Evolutionary conservation across 2,329 filamentous ascomycete species (phyloP).

Genomic region (Xylaria digitata): DNA sequence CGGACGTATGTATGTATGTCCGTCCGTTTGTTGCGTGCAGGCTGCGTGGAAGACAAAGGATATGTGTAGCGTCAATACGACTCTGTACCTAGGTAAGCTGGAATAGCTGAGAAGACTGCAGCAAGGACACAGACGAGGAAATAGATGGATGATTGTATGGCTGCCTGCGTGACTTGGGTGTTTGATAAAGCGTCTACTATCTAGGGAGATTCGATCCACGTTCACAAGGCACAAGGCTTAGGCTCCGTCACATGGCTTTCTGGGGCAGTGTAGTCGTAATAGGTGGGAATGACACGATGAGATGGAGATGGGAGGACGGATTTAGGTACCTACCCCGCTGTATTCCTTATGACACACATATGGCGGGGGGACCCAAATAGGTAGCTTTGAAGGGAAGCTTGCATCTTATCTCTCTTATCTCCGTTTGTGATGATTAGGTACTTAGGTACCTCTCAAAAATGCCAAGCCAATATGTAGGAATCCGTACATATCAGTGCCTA

Average conservation of each 20-base stretch:
- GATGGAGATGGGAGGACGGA: constrained; percentile 1
- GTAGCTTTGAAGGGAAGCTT: too few relatives aligned
- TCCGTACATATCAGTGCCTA: too few relatives aligned
- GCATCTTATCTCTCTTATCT: too few relatives aligned
- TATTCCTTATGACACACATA: constrained; percentile 8
- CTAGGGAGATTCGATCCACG: constrained; percentile 31
- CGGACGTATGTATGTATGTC: constrained; percentile 19
- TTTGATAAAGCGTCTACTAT: constrained; percentile 12
- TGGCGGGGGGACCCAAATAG: too few relatives aligned
- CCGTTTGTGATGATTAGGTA: too few relatives aligned
- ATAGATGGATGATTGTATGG: constrained; percentile 12
- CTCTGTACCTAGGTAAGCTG: too few relatives aligned
- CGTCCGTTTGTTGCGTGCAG: constrained; percentile 16
- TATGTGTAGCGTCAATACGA: constrained; percentile 3
- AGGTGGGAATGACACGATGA: constrained; percentile 22
- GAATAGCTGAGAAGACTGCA: not conserved
- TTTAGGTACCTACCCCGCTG: too few relatives aligned
- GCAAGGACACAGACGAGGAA: not conserved
- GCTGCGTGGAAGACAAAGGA: constrained; percentile 24
- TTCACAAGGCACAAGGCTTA: constrained; percentile 40
- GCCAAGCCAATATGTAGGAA: too few relatives aligned
- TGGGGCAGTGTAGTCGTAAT: constrained; percentile 2
- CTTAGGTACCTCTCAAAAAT: too few relatives aligned
- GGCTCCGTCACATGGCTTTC: constrained; percentile 38
- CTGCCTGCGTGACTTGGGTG: constrained; percentile 32